phyloP scores from a whole-genome alignment of 2,329 filamentous ascomycete genomes.

The Neonectria neomacrospora region DNA sequence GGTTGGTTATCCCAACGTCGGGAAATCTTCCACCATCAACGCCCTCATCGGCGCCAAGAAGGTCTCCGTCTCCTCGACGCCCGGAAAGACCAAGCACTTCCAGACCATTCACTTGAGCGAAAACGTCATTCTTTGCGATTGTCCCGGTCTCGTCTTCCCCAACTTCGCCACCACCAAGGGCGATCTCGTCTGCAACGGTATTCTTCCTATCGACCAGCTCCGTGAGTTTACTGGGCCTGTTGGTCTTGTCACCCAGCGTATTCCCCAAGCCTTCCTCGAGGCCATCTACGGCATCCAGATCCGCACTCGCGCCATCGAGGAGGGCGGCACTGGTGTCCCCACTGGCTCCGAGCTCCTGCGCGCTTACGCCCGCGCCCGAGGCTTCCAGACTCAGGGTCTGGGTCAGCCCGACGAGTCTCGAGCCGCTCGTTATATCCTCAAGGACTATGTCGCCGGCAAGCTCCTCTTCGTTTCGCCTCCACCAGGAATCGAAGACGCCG shows the following conservation, averaged over 20 bases:
- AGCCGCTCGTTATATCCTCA: constrained; percentile 88
- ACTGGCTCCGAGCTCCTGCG: constrained; percentile 86
- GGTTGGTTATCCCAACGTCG: constrained; percentile 98
- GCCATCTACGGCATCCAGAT: constrained; percentile 95
- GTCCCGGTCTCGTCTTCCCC: constrained; percentile 96
- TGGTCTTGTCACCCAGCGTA: constrained; percentile 82
- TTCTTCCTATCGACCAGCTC: constrained; percentile 95
- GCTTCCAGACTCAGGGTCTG: constrained; percentile 88
- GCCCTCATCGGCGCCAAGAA: constrained; percentile 98
- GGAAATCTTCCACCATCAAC: constrained; percentile 99
- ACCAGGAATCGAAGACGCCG: constrained; percentile 75
- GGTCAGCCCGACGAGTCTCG: constrained; percentile 94
- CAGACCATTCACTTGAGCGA: constrained; percentile 96
- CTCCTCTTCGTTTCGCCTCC: constrained; percentile 92
- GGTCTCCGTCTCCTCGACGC: constrained; percentile 96
- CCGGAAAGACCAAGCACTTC: constrained; percentile 99
- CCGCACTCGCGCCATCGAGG: constrained; percentile 80
- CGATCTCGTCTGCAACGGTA: constrained; percentile 93
- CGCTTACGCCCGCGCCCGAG: constrained; percentile 88
- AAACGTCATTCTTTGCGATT: constrained; percentile 93
- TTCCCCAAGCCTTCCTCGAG: constrained; percentile 90
- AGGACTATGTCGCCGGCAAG: constrained; percentile 98
- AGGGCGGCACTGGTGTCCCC: constrained; percentile 89
- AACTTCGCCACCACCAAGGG: constrained; percentile 98
- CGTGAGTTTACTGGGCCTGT: constrained; percentile 91